Evolutionary conservation across 2,329 filamentous ascomycete genomes (phyloP).

Genomic region (Endoconidiophora polonica): DNA sequence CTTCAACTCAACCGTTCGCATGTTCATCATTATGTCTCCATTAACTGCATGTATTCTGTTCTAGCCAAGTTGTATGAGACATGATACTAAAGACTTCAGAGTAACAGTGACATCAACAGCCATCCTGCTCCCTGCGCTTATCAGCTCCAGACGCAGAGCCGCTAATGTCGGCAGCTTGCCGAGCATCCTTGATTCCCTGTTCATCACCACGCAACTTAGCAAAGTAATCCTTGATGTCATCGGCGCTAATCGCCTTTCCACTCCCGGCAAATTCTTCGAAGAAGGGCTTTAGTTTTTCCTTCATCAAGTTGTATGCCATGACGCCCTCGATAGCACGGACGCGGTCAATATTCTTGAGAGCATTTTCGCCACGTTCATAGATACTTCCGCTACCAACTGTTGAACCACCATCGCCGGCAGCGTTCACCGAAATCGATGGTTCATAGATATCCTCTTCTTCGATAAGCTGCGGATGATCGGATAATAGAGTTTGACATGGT

Average conservation of each 20-base stretch:
- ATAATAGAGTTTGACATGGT: constrained; percentile 59
- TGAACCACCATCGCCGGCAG: constrained; percentile 36
- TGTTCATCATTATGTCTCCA: no score
- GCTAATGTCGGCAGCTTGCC: constrained; percentile 30
- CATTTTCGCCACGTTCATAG: constrained; percentile 81
- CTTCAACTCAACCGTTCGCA: no score
- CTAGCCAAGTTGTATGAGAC: no score
- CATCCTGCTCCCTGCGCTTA: constrained; percentile 31
- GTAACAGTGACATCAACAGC: constrained; percentile 24
- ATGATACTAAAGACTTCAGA: background rate
- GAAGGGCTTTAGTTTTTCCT: constrained; percentile 90
- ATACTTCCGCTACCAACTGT: constrained; percentile 64
- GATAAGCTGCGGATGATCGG: constrained; percentile 60
- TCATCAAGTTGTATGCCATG: constrained; percentile 94
- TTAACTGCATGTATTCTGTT: no score
- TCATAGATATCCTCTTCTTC: constrained; percentile 93
- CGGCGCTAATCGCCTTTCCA: constrained; percentile 71
- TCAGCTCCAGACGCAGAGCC: constrained; percentile 16
- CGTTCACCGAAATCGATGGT: constrained; percentile 61
- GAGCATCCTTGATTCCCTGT: constrained; percentile 48
- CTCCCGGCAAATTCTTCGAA: constrained; percentile 87
- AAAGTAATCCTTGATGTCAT: constrained; percentile 95
- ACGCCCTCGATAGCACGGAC: constrained; percentile 89
- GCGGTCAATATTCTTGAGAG: constrained; percentile 78
- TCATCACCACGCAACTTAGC: constrained; percentile 84